Conservation (phyloP, 495 filamentous ascomycete species). For the Tuber calosporum region DNA sequence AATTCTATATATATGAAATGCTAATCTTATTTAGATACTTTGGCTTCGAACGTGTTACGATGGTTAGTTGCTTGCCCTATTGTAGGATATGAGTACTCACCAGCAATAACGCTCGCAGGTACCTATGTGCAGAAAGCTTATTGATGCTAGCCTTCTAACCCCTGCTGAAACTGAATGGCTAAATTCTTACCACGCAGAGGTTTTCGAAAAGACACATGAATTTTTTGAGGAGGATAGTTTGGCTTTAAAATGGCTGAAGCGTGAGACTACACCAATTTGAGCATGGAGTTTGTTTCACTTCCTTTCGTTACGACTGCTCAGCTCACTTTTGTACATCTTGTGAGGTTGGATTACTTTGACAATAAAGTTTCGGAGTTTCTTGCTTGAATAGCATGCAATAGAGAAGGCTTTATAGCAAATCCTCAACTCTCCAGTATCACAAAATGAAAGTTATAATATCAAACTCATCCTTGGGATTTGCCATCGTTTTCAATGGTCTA, state of each 20-base stretch:
- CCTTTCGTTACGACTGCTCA: neutral
- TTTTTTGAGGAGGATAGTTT: constrained; percentile 67
- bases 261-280: constrained; percentile 63
- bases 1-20: neutral
- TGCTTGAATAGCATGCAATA: neutral
- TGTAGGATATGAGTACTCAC: neutral
- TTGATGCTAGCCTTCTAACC: constrained; percentile 66
- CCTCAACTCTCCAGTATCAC: neutral
- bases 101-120: constrained; percentile 21
- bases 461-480: neutral
- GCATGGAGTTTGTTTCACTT: neutral
- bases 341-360: neutral
- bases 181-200: constrained; percentile 74
- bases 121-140: constrained; percentile 83
- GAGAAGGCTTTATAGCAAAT: neutral
- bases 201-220: constrained; percentile 72
- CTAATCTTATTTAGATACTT: constrained; percentile 50
- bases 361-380: neutral
- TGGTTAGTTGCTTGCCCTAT: constrained; percentile 50
- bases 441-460: neutral
- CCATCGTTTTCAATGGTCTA: neutral
- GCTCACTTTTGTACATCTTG: neutral
- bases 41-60: constrained; percentile 94
- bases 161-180: constrained; percentile 76
- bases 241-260: constrained; percentile 70